Percentiles rank a stretch among this genome's conserved stretches.
Evolutionary conservation across 768 basidiomycete species (phyloP).

Genomic region (Pleurotus tuoliensis): DNA sequence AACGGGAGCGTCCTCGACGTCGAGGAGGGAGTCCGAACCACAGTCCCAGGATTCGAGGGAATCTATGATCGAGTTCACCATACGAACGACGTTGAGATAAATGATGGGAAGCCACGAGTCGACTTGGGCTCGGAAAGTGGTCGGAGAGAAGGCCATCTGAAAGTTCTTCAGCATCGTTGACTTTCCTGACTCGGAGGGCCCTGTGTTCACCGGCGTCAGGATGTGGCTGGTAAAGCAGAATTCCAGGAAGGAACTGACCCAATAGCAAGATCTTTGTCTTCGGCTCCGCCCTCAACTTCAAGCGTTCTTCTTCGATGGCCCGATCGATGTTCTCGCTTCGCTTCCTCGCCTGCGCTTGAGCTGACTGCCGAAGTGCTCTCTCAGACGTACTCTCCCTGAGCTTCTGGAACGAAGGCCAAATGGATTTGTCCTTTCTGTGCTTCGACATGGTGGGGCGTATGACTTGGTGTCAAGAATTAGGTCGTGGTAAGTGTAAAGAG

Average conservation of each 20-base stretch:
- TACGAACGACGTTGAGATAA: conserved; percentile 63
- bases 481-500: too few relatives aligned
- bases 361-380: conserved; percentile 32
- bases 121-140: conserved; percentile 46
- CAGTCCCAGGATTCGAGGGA: conserved; percentile 12
- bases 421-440: conserved; percentile 5
- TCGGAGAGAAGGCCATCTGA: conserved; percentile 57
- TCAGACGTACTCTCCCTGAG: conserved; percentile 39
- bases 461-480: too few relatives aligned
- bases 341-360: conserved; percentile 47
- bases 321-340: conserved; percentile 54
- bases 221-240: not conserved
- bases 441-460: not conserved
- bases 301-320: conserved; percentile 43
- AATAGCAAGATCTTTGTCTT: conserved; percentile 53
- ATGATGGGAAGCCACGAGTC: conserved; percentile 64
- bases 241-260: conserved; percentile 32
- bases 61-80: conserved; percentile 40
- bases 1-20: not conserved
- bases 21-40: conserved; percentile 6
- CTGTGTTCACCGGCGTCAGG: conserved; percentile 22
- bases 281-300: conserved; percentile 30
- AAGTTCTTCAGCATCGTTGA: conserved; percentile 67
- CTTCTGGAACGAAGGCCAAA: not conserved
- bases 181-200: conserved; percentile 68